Evolutionary conservation across 1,139 yeast species (phyloP), one percentile per base, ranked within the genome.

Genomic region (Scheffersomyces titani): DNA sequence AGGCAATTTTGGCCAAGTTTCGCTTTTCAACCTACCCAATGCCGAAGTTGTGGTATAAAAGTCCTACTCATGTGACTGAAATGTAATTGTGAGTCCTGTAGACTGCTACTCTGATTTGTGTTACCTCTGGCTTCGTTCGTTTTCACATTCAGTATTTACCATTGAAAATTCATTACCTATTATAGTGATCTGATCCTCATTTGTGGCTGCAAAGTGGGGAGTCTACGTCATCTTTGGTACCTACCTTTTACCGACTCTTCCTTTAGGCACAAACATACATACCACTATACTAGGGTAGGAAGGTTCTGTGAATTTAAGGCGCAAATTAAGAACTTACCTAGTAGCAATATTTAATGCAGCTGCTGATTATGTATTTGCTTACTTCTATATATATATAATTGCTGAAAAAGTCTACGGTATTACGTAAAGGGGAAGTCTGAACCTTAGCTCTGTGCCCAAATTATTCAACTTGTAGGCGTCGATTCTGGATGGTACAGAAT

Each of bases 361-460:
- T n/a, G n/a, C n/a, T n/a, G n/a, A n/a, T n/a, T n/a, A n/a, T n/a
- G n/a, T n/a, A n/a, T n/a, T n/a, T n/a, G n/a, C n/a, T n/a, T 5
- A 30, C 40, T 30, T 11, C 13, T 4, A 30, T 9, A 11, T 11
- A 11, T 7, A 5, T 46, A 46, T 16, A 22, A 22, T 46, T 22
- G 49, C 49, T 46, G 13, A 46, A 16, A 19, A 13, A 46, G 16
- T 46, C 16, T 46, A 46, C 19, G 49, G 49, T 19, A 46, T 21
- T 19, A 46, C 24, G n/a, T 46, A 46, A n/a, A 63, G 30, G 2
- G 65, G 65, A 16, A 78, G 63, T 51, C 73, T 68, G 57, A 78
- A 76, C 52, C 70, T 68, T 55, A 77, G 70, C 52, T 75, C 78
- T 47, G 71, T 69, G 11, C 81, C 81, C 40, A 61, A 60, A 51